Evolutionary conservation across 352 stramenopile genomes (phyloP), one percentile per base, ranked within the genome.

Genomic region (Albugo laibachii): DNA sequence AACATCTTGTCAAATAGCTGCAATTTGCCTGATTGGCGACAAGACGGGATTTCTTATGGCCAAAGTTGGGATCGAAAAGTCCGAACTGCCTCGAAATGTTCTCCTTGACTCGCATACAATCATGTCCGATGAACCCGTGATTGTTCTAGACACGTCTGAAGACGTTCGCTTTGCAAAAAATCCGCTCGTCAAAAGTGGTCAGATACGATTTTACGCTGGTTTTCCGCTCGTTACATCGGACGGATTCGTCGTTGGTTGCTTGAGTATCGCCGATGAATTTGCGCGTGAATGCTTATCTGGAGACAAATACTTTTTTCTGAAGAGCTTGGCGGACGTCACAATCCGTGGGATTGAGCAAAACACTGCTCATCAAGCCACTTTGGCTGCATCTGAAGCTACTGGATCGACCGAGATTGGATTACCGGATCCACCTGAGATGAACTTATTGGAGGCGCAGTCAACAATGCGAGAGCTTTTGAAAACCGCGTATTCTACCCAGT

Each of bases 21-120:
- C 67, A n/a, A 73, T 87, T 36, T 83, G 71, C 58, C 83, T 88
- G 48, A 79, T 88, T 16, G 77, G 77, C 19, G 77, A 87, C 61
- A 91, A 85, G 63, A 86, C 66, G 42, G 72, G 72, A 13, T 91
- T 87, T 52, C 47, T 91, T 8, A 81, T 87, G 66, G 66, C 77
- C n/a, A 80, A 73, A 36, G 59, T 87, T 4, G 74, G 77, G 0
- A 48, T 85, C 16, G 74, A 80, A 3, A 83, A 86, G 58, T 70
- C 66, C 35, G 77, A 91, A 53, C 43, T 91, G 47, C 62, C 74
- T 13, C 77, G 77, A 36, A 84, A 83, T 46, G 57, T 91, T 45
- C 56, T 89, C 1, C 66, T 89, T 52, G 77, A 89, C 36, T 59
- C 77, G 18, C 77, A 89, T 50, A 65, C 65, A 46, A 84, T 89